Evolutionary conservation across 2,329 filamentous ascomycete genomes (phyloP).

Genomic region (Xylariales sp.): DNA sequence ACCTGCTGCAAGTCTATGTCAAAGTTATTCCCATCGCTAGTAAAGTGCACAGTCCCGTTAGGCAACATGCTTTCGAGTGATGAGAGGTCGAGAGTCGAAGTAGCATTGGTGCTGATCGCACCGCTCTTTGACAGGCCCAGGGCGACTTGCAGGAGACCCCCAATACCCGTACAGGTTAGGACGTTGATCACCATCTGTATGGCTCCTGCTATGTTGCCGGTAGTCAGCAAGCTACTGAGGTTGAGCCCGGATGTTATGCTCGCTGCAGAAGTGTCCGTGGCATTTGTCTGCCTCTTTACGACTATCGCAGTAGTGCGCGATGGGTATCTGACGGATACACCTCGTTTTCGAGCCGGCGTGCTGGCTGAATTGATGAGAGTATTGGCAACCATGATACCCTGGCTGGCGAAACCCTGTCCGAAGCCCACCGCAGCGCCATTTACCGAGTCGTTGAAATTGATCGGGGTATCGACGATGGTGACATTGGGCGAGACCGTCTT

Average conservation of each 20-base stretch:
- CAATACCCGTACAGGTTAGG: slow-evolving; percentile 27
- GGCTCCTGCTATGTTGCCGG: slow-evolving; percentile 22
- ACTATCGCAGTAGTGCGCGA: too few species aligned
- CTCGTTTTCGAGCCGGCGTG: slow-evolving; percentile 1
- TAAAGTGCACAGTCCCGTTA: slow-evolving; percentile 18
- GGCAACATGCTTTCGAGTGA: slow-evolving; percentile 20
- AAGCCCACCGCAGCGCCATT: slow-evolving; percentile 29
- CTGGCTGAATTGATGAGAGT: slow-evolving; percentile 20
- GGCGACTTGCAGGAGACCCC: slow-evolving; percentile 22
- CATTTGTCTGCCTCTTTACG: too few species aligned
- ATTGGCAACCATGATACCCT: slow-evolving; percentile 25
- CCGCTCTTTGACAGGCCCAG: slow-evolving; percentile 20
- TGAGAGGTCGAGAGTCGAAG: slow-evolving; percentile 3
- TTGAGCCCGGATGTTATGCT: slow-evolving; percentile 17
- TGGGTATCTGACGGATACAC: too few species aligned
- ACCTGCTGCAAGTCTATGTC: slow-evolving; percentile 19
- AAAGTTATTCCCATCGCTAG: slow-evolving; percentile 19
- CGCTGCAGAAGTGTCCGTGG: too few species aligned
- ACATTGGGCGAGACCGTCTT: slow-evolving; percentile 14
- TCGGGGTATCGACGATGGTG: slow-evolving; percentile 16
- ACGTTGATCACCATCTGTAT: slow-evolving; percentile 23
- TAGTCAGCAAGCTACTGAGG: slow-evolving; percentile 21
- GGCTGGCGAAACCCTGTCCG: slow-evolving; percentile 27
- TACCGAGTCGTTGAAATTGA: slow-evolving; percentile 28
- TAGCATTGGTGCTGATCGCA: slow-evolving; percentile 12